Base-by-base conservation (phyloP, 768 basidiomycete genomes). In the Zangia roseola region DNA sequence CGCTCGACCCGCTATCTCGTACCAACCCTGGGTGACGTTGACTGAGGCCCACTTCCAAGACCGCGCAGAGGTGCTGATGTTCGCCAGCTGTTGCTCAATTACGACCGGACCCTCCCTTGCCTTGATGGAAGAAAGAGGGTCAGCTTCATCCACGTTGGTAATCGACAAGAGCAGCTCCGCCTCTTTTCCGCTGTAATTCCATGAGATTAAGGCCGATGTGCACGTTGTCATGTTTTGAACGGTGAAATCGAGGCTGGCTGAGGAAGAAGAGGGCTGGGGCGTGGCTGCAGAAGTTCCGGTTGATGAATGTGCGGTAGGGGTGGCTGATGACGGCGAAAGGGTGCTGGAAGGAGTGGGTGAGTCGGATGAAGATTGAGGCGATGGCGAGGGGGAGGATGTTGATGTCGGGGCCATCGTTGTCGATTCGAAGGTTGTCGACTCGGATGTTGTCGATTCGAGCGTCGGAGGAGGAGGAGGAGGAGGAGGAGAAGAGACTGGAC, bases 1-100 rank as follows among this genome's bases (percentile, higher is more conserved):
- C 23, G 36, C 59, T 9, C 35, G 20, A 26, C 64, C 73, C 42
- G 54, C 41, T 37, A 75, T 40, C 12, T 53, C 38, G 55, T 84
- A 84, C 72, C 71, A 74, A 4, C 83, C 83, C 44, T 71, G 63
- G 0, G 76, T 60, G 20, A 82, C 62, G 49, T 71, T 69, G 40
- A 84, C 79, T 3, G 64, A 38, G 1, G 60, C 5, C 82, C 84
- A 83, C 4, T 56, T 63, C 62, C 65, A 80, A 16, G 45, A 47
- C 0, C 10, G 7, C 1, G 14, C 21, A 12, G 41, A 23, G 5
- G 77, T 67, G 45, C 67, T 38, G 8, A 58, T 57, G 0, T 51
- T 48, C 13, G 51, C 67, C 24, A 83, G 20, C 13, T 41, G 40
- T 3, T 61, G 39, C 2, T 59, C 49, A 13, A 72, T 43, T 16